Evolutionary conservation across 2,329 filamentous ascomycete genomes (phyloP).

Genomic region (Botrytis cinerea): DNA sequence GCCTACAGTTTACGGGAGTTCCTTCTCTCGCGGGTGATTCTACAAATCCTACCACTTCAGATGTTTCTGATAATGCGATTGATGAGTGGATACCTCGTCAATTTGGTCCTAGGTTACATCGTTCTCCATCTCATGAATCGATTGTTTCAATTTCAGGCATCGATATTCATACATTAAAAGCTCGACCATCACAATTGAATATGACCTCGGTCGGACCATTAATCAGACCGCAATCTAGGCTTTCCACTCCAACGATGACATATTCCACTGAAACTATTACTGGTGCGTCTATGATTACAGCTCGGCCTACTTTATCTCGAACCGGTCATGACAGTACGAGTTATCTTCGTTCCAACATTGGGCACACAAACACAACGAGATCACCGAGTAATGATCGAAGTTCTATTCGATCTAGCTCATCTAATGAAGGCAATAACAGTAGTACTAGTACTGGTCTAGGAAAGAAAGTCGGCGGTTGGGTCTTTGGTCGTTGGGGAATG

Average conservation of each 20-base stretch:
- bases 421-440: background rate
- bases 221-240: constrained; percentile 50
- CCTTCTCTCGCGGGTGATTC: constrained; percentile 34
- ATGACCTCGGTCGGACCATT: constrained; percentile 49
- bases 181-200: constrained; percentile 74
- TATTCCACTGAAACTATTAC: constrained; percentile 56
- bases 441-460: constrained; percentile 42
- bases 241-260: constrained; percentile 47
- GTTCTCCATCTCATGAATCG: constrained; percentile 79
- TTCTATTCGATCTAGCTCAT: constrained; percentile 41
- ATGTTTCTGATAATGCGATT: constrained; percentile 30
- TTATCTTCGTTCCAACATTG: constrained; percentile 59
- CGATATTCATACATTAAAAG: constrained; percentile 82
- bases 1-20: constrained; percentile 31
- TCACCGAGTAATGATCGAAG: constrained; percentile 38
- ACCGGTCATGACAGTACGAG: constrained; percentile 52
- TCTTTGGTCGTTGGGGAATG: constrained; percentile 63
- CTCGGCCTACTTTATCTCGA: constrained; percentile 56
- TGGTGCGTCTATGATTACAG: constrained; percentile 55
- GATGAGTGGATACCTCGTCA: constrained; percentile 36
- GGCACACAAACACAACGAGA: constrained; percentile 38
- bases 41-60: constrained; percentile 33
- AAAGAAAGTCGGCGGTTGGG: constrained; percentile 64
- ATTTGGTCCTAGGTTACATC: constrained; percentile 56
- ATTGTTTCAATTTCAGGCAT: constrained; percentile 84